Percentiles rank a stretch among this genome's conserved stretches.
Evolutionary conservation across 768 basidiomycete genomes (phyloP).

Genomic region (Gelatoporia subvermispora): DNA sequence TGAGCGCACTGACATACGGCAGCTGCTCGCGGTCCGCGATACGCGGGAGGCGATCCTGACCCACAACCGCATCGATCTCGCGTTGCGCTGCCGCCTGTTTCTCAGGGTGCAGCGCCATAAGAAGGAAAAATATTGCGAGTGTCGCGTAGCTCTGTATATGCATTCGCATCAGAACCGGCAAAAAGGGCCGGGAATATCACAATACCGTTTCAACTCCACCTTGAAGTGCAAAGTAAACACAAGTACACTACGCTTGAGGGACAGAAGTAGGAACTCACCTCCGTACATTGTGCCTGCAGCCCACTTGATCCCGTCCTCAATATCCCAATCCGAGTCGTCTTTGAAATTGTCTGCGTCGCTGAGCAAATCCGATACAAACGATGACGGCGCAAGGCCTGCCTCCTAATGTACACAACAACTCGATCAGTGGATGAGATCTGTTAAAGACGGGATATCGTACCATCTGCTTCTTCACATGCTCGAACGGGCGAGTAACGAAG

Average conservation of each 20-base stretch:
- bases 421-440: too few species aligned
- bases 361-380: not conserved
- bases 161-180: too few species aligned
- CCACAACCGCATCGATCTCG: conserved; percentile 61
- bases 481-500: conserved; percentile 11
- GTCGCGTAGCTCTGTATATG: too few species aligned
- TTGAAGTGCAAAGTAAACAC: too few species aligned
- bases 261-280: not conserved
- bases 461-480: conserved; percentile 12
- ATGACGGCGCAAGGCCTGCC: not conserved
- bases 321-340: not conserved
- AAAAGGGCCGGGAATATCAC: too few species aligned
- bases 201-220: too few species aligned
- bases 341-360: not conserved
- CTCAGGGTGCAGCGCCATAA: conserved; percentile 55
- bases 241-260: too few species aligned
- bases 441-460: not conserved
- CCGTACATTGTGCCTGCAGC: conserved; percentile 1
- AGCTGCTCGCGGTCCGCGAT: conserved; percentile 47
- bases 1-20: conserved; percentile 50
- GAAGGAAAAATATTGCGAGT: conserved; percentile 43
- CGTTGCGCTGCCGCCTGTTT: conserved; percentile 50
- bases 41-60: conserved; percentile 48
- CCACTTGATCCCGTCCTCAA: not conserved
- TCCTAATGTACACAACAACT: not conserved